Base-by-base conservation (phyloP, 768 basidiomycete species). In the Phlebiopsis gigantea region DNA sequence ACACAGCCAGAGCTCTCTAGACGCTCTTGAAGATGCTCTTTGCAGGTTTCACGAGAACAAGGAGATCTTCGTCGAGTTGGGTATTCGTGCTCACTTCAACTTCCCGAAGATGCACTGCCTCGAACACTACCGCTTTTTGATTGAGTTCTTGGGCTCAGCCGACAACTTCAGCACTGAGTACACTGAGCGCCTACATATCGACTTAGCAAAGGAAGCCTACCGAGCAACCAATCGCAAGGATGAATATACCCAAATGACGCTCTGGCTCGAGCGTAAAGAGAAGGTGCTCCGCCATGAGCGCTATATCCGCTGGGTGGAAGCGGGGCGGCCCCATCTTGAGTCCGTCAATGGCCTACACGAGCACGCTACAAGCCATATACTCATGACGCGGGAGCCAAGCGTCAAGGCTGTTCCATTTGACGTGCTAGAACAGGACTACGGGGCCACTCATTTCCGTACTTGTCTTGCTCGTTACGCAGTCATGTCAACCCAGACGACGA, bases 161-260 rank as follows among this genome's bases (percentile, higher is more conserved):
- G 65, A 65, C 44, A 65, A 65, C 49, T 65, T 60, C 55, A 62
- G 65, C 48, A 63, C 62, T 0, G 59, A 63, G 43, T 60, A 55
- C 19, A 57, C 55, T 25, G 65, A 49, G 50, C 63, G 29, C 45
- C 55, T 49, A 1, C 54, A 56, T 28, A 60, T 60, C 24, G 59
- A 60, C 42, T 46, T 46, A 21, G 58, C 58, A 1, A 59, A 57
- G 43, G 46, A 61, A 4, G 50, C 56, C 15, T 47, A 53, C 42
- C 50, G 50, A 22, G 44, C 55, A 5, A 17, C 28, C 19, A 55
- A 65, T 31, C 43, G 43, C 0, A 60, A 62, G 34, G 59, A 66
- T n/a, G 66, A 74, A 49, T 71, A 62, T 39, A 22, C 56, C 1
- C 75, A 77, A 58, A 78, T 77, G 76, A 72, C 71, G 5, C 12